A percentile compares a stretch with the other conserved stretches of the same genome.
Evolutionary conservation across 192 early-diverging fungal species (phyloP).

Genomic region (Nowakowskiella sp.): DNA sequence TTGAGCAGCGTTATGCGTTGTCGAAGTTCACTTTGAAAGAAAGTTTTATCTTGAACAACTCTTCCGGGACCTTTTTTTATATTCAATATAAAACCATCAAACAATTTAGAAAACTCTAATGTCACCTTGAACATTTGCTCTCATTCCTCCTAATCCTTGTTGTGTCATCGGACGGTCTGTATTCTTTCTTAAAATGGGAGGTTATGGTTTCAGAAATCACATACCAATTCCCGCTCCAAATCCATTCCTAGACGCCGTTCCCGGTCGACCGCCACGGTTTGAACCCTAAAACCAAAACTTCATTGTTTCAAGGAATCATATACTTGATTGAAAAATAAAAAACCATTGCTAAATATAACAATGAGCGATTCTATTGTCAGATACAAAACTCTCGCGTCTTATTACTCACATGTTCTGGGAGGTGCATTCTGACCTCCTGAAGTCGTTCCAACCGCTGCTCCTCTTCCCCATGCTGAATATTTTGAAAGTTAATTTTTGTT

Average conservation of each 20-base stretch:
- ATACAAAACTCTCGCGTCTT: not conserved
- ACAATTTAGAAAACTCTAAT: not conserved
- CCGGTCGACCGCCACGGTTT: conserved; percentile 1
- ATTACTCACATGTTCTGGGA: not conserved
- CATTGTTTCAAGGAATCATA: conserved; percentile 14
- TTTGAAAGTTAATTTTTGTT: not conserved
- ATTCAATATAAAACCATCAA: not conserved
- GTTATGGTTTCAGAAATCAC: not conserved
- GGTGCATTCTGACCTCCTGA: conserved; percentile 2
- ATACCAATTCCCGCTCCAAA: conserved; percentile 11
- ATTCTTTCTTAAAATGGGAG: not conserved
- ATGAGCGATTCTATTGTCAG: conserved; percentile 1
- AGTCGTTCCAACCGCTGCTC: conserved; percentile 20
- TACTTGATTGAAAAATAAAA: conserved; percentile 27
- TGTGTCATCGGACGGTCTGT: conserved; percentile 52
- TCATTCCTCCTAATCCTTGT: conserved; percentile 51
- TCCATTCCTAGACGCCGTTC: conserved; percentile 3
- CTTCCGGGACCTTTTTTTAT: conserved; percentile 30
- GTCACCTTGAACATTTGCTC: conserved; percentile 14
- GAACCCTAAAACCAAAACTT: not conserved
- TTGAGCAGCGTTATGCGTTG: conserved; percentile 37
- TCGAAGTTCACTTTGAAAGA: conserved; percentile 45
- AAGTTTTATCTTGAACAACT: conserved; percentile 44
- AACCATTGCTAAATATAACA: conserved; percentile 15
- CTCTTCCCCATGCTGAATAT: conserved; percentile 21